Percentiles rank a stretch among this genome's conserved stretches.
These are phyloP conservation scores for Amanita inopinata DNA, from an alignment of 768 basidiomycete species.

Conservation along the genomic window DNA sequence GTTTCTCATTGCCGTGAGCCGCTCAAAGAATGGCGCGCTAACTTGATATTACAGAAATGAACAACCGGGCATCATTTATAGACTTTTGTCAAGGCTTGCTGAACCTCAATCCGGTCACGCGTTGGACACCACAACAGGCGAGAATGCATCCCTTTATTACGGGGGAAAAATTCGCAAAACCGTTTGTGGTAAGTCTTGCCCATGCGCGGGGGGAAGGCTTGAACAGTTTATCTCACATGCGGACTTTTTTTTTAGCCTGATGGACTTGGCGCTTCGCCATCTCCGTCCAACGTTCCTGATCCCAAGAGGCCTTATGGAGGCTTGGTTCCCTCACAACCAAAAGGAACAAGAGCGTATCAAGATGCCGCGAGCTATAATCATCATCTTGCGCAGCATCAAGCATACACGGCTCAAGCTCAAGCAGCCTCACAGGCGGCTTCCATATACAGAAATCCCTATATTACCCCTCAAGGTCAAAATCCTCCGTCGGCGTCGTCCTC, in stretches of 20 bases:
- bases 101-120: conserved; percentile 87
- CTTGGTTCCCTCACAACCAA: conserved; percentile 80
- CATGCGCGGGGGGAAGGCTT: too few relatives aligned
- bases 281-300: conserved; percentile 33
- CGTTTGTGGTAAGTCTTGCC: conserved; percentile 56
- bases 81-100: conserved; percentile 95
- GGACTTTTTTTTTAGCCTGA: conserved; percentile 35
- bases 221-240: background rate
- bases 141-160: conserved; percentile 95
- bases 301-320: conserved; percentile 91
- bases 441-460: conserved; percentile 75
- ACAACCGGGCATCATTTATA: conserved; percentile 89
- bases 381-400: conserved; percentile 90
- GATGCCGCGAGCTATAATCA: conserved; percentile 94
- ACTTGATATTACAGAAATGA: conserved; percentile 57
- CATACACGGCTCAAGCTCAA: conserved; percentile 81
- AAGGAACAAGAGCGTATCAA: conserved; percentile 77
- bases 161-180: conserved; percentile 88
- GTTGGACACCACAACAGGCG: conserved; percentile 98
- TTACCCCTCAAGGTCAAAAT: conserved; percentile 39
- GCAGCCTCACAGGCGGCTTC: conserved; percentile 63
- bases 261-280: conserved; percentile 24
- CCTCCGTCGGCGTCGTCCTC: conserved; percentile 19
- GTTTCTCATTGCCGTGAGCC: conserved; percentile 7
- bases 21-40: conserved; percentile 4